These are phyloP conservation scores for Microbotryomycetes sp. DNA, from an alignment of 1,284 basidiomycete genomes.

Conservation along the genomic window DNA sequence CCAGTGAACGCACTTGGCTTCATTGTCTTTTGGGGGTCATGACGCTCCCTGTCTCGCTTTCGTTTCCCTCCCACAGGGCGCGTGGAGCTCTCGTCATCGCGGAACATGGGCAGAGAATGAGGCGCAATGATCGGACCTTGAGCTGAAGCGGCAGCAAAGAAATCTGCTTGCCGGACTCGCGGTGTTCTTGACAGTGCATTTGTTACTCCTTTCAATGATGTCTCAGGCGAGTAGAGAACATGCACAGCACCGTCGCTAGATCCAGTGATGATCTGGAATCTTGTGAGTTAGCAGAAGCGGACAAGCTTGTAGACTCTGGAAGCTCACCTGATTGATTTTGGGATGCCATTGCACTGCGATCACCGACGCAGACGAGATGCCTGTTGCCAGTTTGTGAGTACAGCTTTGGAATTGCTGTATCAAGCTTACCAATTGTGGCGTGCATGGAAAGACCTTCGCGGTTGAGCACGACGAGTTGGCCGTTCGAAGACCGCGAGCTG, in stretches of 20 bases:
- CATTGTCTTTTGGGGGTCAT: constrained; percentile 79
- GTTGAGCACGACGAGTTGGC: constrained; percentile 62
- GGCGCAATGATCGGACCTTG: constrained; percentile 71
- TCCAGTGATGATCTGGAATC: constrained; percentile 65
- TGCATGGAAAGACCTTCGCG: constrained; percentile 39
- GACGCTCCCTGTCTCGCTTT: constrained; percentile 72
- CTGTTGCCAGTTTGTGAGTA: not conserved
- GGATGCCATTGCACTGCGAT: constrained; percentile 88
- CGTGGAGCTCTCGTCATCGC: constrained; percentile 51
- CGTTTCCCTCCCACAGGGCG: constrained; percentile 56
- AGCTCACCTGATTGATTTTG: constrained; percentile 86
- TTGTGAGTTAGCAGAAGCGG: not conserved
- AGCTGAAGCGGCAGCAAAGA: constrained; percentile 47
- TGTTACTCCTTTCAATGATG: constrained; percentile 85
- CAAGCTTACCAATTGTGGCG: not conserved
- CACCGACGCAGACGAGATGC: constrained; percentile 55
- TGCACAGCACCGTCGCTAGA: constrained; percentile 80
- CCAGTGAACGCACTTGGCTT: constrained; percentile 50
- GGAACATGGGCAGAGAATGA: constrained; percentile 79
- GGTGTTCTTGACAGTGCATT: constrained; percentile 58
- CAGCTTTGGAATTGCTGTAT: not conserved
- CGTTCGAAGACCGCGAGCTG: constrained; percentile 35
- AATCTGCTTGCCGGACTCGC: constrained; percentile 66
- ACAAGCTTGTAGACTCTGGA: not conserved
- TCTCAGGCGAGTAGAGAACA: constrained; percentile 80